These are phyloP conservation scores for Balakata baccata DNA, from an alignment of 345 rosid species.

Conservation along the genomic window DNA sequence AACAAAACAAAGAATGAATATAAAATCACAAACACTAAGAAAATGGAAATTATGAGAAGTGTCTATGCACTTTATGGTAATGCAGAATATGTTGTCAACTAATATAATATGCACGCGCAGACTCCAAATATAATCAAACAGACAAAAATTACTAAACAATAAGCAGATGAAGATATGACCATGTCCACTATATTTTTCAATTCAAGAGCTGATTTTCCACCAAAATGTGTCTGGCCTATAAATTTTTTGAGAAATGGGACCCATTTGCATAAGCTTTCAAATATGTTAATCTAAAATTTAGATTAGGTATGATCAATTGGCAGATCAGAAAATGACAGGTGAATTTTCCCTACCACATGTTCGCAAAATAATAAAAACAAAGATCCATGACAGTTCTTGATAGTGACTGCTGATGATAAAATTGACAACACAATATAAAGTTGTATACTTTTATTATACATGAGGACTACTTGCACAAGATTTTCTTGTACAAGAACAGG, in stretches of 20 bases:
- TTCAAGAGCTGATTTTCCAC: not conserved
- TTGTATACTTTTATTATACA: no score
- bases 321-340: not conserved
- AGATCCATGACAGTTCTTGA: not conserved
- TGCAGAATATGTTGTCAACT: not conserved
- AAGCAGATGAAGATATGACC: no score
- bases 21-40: no score
- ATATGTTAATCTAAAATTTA: not conserved
- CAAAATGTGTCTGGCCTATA: not conserved
- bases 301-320: constrained; percentile 8
- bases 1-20: no score
- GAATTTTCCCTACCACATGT: not conserved
- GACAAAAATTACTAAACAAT: not conserved
- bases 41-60: not conserved
- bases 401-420: not conserved
- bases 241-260: not conserved
- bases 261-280: not conserved
- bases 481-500: not conserved
- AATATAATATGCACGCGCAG: no score
- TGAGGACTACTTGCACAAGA: not conserved
- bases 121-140: not conserved
- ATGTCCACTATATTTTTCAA: not conserved
- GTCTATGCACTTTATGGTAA: not conserved
- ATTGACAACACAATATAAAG: not conserved
- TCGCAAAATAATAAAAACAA: not conserved